Base-by-base conservation (phyloP, 1,284 basidiomycete genomes). In the Cutaneotrichosporon cutaneum region DNA sequence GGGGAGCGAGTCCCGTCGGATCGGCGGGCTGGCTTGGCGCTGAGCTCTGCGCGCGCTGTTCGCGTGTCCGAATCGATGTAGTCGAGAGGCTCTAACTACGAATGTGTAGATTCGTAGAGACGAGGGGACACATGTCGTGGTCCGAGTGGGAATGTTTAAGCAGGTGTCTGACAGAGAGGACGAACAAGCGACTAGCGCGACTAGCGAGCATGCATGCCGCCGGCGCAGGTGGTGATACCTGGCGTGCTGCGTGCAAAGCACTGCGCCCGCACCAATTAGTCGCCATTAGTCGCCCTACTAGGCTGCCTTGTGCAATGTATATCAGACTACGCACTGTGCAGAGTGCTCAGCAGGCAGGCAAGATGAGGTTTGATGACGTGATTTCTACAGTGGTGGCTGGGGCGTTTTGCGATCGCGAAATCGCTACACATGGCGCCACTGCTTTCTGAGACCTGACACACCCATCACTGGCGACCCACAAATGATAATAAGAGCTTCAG, bases 301-400 rank as follows among this genome's bases (percentile, higher is more conserved):
- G 4, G 39, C 16, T 7, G 11, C 35, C 35, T 4, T 13, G 35
- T 36, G 35, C 35, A 36, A 36, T 52, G 51, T 52, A 36, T 24
- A 32, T 6, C 22, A 24, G 48, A 27, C 48, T 27, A 27, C 32
- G 16, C 21, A 51, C 16, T 6, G 48, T 32, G 18, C 26, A 9
- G 10, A 14, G 8, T 26, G 18, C 48, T n/a, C 3, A 51, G 26
- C 14, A 10, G 26, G 16, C 16, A 9, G 39, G 9, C 26, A 24
- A 32, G 36, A 58, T 58, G 57, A 58, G 57, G 39, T 44, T 53
- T 52, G 57, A 58, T 58, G 57, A 53, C 57, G 57, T 58, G 57
- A 42, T 58, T 45, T 39, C 27, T n/a, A 32, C 48, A 16, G 45
- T 53, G 51, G 21, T 33, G n/a, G 16, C 30, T 9, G 32, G 51